These are phyloP conservation scores for Schoenoplectus tabernaemontani DNA, from an alignment of 202 grass and related monocot genomes.

Conservation along the genomic window DNA sequence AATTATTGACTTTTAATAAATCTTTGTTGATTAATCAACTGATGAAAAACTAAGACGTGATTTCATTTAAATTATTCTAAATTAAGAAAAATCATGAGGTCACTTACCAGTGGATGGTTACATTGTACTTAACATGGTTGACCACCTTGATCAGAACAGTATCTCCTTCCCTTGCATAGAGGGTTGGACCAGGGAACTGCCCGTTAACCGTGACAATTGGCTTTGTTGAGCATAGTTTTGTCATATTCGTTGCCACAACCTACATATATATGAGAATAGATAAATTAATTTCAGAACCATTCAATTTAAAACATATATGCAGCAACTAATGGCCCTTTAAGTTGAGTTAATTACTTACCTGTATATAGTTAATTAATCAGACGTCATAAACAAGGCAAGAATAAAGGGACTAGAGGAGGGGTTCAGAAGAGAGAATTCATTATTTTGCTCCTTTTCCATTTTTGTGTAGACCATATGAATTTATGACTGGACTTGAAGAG, in stretches of 20 bases:
- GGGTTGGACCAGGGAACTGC: constrained; percentile 46
- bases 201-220: constrained; percentile 59
- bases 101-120: constrained; percentile 72
- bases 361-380: too few species aligned
- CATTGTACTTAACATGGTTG: constrained; percentile 54
- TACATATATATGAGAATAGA: constrained; percentile 13
- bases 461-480: neutral
- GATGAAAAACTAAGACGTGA: too few species aligned
- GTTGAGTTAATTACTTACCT: too few species aligned
- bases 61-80: too few species aligned
- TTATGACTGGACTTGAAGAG: neutral
- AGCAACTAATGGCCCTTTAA: too few species aligned
- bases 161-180: constrained; percentile 64
- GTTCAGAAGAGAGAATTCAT: too few species aligned
- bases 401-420: neutral
- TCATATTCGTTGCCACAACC: constrained; percentile 44
- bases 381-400: neutral
- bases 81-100: neutral
- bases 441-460: neutral
- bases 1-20: neutral
- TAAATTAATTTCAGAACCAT: neutral
- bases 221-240: constrained; percentile 54
- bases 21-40: neutral
- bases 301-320: neutral
- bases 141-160: constrained; percentile 54